These are phyloP conservation scores for Arthrobotrys iridis DNA, from an alignment of 2,329 filamentous ascomycete species.

Conservation along the genomic window DNA sequence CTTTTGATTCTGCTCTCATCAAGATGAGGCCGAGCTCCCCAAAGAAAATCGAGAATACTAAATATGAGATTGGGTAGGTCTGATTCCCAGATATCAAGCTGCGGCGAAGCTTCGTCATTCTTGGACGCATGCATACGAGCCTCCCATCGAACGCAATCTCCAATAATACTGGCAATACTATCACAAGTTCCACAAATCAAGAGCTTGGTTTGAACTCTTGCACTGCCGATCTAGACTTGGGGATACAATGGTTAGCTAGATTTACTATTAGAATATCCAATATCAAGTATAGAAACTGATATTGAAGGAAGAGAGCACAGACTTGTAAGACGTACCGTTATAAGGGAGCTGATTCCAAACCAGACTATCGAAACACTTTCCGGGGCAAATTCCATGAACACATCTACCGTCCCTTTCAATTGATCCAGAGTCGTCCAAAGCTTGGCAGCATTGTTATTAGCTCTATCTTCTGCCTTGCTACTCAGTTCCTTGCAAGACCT, in stretches of 20 bases:
- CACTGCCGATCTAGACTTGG: conserved; percentile 9
- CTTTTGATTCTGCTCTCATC: conserved; percentile 19
- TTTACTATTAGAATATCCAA: no score
- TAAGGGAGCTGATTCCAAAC: conserved; percentile 40
- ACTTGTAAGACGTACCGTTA: conserved; percentile 16
- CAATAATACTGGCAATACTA: conserved; percentile 26
- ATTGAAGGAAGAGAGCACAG: not conserved
- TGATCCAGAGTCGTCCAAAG: conserved; percentile 19
- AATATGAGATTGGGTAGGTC: conserved; percentile 37
- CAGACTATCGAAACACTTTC: conserved; percentile 48
- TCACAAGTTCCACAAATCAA: conserved; percentile 40
- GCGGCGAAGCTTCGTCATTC: not conserved
- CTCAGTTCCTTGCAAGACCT: conserved; percentile 5
- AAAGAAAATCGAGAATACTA: conserved; percentile 36
- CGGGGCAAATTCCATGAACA: conserved; percentile 29
- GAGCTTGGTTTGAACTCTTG: conserved; percentile 16
- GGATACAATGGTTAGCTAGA: no score
- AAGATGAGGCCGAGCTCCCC: conserved; percentile 31
- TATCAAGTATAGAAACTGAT: not conserved
- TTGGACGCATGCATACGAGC: not conserved
- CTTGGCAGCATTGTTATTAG: conserved; percentile 15
- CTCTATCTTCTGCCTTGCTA: conserved; percentile 6
- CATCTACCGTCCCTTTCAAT: conserved; percentile 14
- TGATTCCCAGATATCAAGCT: conserved; percentile 13
- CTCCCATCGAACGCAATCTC: conserved; percentile 35